Evolutionary conservation across 2,329 filamentous ascomycete species (phyloP).

Genomic region (Pseudogymnoascus verrucosus): DNA sequence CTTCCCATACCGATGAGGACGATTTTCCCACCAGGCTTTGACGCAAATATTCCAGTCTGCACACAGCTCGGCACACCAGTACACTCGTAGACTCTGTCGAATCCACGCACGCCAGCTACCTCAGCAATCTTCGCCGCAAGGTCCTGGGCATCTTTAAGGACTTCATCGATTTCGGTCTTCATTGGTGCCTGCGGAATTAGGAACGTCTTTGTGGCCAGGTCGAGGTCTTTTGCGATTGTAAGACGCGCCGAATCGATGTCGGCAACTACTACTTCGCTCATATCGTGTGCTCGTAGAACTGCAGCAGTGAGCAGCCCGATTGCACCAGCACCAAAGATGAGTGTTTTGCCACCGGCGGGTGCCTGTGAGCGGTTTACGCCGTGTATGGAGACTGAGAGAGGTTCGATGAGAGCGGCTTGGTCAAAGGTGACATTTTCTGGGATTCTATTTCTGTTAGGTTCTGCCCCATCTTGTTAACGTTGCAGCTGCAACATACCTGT

Average conservation of each 20-base stretch:
- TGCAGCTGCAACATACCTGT: slow-evolving; percentile 47
- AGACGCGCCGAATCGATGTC: background rate
- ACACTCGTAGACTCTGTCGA: slow-evolving; percentile 33
- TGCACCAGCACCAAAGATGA: slow-evolving; percentile 59
- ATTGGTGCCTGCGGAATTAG: background rate
- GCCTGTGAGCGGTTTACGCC: slow-evolving; percentile 48
- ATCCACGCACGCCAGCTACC: background rate
- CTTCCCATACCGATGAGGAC: slow-evolving; percentile 76
- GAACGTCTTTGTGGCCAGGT: background rate
- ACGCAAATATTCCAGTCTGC: slow-evolving; percentile 66
- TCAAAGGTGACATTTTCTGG: slow-evolving; percentile 51
- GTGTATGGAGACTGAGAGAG: slow-evolving; percentile 54
- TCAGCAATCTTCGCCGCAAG: background rate
- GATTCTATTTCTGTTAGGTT: slow-evolving; percentile 33
- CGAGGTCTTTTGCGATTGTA: background rate
- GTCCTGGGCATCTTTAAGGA: background rate
- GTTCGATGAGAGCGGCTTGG: slow-evolving; percentile 52
- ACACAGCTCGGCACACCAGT: slow-evolving; percentile 69
- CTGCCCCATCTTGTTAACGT: background rate
- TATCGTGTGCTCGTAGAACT: slow-evolving; percentile 29
- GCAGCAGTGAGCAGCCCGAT: slow-evolving; percentile 56
- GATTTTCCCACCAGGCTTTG: slow-evolving; percentile 61
- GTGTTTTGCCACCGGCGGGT: slow-evolving; percentile 44
- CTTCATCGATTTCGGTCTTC: background rate
- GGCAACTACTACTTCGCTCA: background rate